phyloP scores from a whole-genome alignment of 2,329 filamentous ascomycete species.

The Aureobasidium sp. region DNA sequence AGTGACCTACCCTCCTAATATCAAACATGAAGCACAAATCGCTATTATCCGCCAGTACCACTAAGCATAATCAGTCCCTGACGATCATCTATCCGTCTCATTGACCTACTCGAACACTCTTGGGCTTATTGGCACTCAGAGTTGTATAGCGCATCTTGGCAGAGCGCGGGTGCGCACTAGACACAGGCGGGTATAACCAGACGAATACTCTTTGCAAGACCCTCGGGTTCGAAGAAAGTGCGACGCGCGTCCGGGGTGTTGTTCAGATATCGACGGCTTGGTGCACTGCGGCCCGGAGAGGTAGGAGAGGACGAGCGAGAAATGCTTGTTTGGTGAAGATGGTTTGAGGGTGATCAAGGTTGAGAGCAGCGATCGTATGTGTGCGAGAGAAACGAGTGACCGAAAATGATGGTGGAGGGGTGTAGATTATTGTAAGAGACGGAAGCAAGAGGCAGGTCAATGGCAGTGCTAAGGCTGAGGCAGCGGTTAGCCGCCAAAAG shows the following conservation, averaged over 20 bases:
- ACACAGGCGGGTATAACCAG: not conserved
- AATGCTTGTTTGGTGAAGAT: not conserved
- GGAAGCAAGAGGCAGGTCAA: not conserved
- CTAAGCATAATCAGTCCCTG: slow-evolving; percentile 19
- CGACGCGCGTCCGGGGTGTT: not conserved
- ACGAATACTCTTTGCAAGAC: no score
- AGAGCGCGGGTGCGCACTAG: not conserved
- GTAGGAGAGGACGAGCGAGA: not conserved
- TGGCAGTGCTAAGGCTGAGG: slow-evolving; percentile 10
- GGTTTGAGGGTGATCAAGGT: not conserved
- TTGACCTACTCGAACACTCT: slow-evolving; percentile 3
- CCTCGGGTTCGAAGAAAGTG: not conserved
- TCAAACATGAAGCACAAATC: slow-evolving; percentile 38
- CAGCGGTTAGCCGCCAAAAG: slow-evolving; percentile 1
- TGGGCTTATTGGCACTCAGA: not conserved
- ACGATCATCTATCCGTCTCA: not conserved
- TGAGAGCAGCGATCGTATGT: not conserved
- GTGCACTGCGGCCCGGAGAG: not conserved
- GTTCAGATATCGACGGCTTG: not conserved
- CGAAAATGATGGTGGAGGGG: not conserved
- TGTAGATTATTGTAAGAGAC: not conserved
- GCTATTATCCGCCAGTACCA: slow-evolving; percentile 44
- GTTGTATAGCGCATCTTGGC: slow-evolving; percentile 7
- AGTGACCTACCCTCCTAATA: slow-evolving; percentile 37
- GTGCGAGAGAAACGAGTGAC: not conserved